Base-by-base conservation (phyloP, 116 monocot species). In the Posidonia oceanica region DNA sequence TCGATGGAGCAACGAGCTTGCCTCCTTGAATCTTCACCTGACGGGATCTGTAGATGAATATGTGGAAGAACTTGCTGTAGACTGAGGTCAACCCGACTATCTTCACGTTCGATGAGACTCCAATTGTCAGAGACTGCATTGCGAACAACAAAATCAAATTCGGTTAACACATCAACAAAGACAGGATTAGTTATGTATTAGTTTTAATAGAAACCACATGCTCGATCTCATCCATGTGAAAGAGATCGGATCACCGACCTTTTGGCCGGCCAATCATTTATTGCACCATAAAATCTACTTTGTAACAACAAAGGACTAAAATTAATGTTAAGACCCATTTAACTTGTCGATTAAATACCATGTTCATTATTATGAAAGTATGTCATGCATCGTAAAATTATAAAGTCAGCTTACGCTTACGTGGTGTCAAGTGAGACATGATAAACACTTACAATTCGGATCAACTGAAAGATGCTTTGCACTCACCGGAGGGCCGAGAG, bases 41-140 rank as follows among this genome's bases (percentile, higher is more conserved):
- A 2, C 14, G 29, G 48, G 73, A 69, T 38, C 63, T 52, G 73
- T 68, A 20, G 21, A 78, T 36, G 16, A 63, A 48, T 7, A 78
- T 63, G 74, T 79, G 79, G 70, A 67, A 79, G 14, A 73, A 37
- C 63, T 69, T 61, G 56, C 74, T 73, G 69, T 73, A 61, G 21
- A 74, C 3, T 4, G 62, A 69, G 7, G 51, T 63, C 68, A 79
- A 23, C 6, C 42, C 48, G 4, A 29, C 55, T 39, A 73, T 63
- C 42, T 22, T 14, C 39, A 78, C 59, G 36, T 72, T 51, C 14
- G 39, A 66, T 15, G 76, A 76, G 57, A 62, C 41, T 14, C 16
- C 16, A 6, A 80, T 29, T 15, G 17, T 48, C 17, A 80, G 21
- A 5, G 80, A 72, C 76, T 80, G 80, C 75, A 69, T 36, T 52